Conservation (phyloP, 2,329 filamentous ascomycete genomes). For the Neonectria coccinea region DNA sequence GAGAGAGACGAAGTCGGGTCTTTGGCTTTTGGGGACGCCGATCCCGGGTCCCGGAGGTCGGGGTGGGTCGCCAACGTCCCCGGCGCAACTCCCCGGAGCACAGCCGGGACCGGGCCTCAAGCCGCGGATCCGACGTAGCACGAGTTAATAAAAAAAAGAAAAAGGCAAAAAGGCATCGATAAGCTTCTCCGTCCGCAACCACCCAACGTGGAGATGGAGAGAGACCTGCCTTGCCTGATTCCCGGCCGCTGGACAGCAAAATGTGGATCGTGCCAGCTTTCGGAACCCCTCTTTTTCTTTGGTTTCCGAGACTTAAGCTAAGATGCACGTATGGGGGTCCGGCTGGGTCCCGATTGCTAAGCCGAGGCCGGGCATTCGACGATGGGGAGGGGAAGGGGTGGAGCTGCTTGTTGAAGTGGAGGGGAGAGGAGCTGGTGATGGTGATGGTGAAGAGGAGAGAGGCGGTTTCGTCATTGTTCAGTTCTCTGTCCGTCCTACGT, state of each 20-base stretch:
- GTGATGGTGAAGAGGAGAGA: neutral
- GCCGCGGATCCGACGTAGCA: neutral
- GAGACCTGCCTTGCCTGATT: too few relatives aligned
- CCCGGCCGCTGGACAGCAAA: neutral
- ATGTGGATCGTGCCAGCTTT: neutral
- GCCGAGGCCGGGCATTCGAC: conserved; percentile 41
- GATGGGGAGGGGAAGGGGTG: conserved; percentile 16
- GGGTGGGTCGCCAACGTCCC: neutral
- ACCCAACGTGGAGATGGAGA: neutral
- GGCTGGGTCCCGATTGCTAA: conserved; percentile 39
- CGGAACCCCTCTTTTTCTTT: neutral
- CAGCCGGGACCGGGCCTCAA: neutral
- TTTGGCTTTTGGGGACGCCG: neutral
- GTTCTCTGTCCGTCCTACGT: neutral
- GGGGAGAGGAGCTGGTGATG: neutral
- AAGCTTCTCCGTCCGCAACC: neutral
- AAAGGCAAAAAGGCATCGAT: neutral
- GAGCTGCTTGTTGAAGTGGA: conserved; percentile 3
- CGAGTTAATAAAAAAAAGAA: too few relatives aligned
- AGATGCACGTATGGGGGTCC: conserved; percentile 14
- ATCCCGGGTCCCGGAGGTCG: neutral
- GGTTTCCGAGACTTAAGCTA: neutral
- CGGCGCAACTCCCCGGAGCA: neutral
- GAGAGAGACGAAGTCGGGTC: neutral
- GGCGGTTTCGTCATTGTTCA: conserved; percentile 4